Conservation (phyloP, 2,329 filamentous ascomycete genomes). For the Metarhizium brunneum region DNA sequence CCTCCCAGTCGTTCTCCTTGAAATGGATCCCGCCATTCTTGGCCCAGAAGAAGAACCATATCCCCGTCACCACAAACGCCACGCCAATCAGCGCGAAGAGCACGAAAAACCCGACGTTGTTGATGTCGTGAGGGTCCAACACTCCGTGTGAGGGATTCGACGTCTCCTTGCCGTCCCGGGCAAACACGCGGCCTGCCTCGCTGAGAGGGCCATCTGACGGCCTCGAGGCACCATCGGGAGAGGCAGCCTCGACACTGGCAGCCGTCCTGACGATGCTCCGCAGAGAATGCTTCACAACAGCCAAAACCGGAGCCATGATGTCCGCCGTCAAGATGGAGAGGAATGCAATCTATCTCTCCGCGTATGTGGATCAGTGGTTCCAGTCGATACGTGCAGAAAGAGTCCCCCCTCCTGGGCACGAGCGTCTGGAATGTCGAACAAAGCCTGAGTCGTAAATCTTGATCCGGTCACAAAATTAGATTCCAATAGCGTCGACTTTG, state of each 20-base stretch:
- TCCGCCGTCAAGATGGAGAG: conserved; percentile 8
- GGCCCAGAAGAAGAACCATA: conserved; percentile 99
- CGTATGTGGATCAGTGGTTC: not conserved
- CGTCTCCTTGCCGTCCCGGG: conserved; percentile 15
- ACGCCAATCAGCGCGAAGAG: conserved; percentile 79
- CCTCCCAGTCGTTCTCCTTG: conserved; percentile 83
- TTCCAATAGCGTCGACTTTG: not conserved
- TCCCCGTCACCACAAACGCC: conserved; percentile 60
- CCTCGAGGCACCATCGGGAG: conserved; percentile 12
- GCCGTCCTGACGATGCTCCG: conserved; percentile 19
- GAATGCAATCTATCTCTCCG: not conserved
- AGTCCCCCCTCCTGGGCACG: not conserved
- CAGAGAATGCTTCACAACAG: conserved; percentile 14
- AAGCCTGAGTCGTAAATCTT: not conserved
- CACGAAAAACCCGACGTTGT: conserved; percentile 66
- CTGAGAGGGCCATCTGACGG: conserved; percentile 30
- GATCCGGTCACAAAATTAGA: not conserved
- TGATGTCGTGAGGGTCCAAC: conserved; percentile 46
- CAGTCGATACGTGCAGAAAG: not conserved
- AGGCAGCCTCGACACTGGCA: conserved; percentile 8
- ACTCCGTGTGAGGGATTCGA: conserved; percentile 36
- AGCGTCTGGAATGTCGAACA: not conserved
- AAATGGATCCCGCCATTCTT: conserved; percentile 93
- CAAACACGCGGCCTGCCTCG: conserved; percentile 31
- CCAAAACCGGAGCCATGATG: conserved; percentile 32